Conservation (phyloP, 805 yeast genomes). For the Cyberlindnera mycetangii region DNA sequence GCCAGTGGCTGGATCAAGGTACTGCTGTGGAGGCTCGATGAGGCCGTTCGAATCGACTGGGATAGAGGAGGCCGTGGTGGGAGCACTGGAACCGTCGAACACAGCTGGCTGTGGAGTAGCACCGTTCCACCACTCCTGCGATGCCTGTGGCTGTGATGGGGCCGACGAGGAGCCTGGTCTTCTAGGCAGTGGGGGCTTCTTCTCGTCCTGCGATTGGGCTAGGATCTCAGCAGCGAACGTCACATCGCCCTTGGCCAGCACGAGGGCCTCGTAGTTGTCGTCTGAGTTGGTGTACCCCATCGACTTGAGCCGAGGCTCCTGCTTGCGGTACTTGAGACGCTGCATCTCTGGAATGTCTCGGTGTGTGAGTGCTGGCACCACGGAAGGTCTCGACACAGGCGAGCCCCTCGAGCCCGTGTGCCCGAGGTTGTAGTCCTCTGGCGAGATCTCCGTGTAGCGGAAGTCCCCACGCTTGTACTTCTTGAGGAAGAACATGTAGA, state of each 20-base stretch:
- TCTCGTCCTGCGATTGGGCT: slow-evolving; percentile 33
- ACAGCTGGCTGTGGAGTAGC: slow-evolving; percentile 29
- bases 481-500: slow-evolving; percentile 58
- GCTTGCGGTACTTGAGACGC: slow-evolving; percentile 46
- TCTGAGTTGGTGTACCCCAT: slow-evolving; percentile 60
- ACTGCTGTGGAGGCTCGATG: slow-evolving; percentile 57
- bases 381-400: slow-evolving; percentile 16
- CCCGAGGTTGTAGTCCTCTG: slow-evolving; percentile 29
- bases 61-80: slow-evolving; percentile 8
- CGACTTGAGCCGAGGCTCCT: slow-evolving; percentile 45
- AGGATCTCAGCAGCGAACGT: slow-evolving; percentile 58
- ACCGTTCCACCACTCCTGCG: slow-evolving; percentile 16
- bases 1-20: slow-evolving; percentile 71
- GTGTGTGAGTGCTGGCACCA: slow-evolving; percentile 43
- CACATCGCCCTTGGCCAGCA: slow-evolving; percentile 55
- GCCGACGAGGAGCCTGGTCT: slow-evolving; percentile 24
- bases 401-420: slow-evolving; percentile 14
- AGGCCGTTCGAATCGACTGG: slow-evolving; percentile 31
- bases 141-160: slow-evolving; percentile 3
- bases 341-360: slow-evolving; percentile 54
- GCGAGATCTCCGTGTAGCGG: slow-evolving; percentile 30
- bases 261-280: slow-evolving; percentile 60
- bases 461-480: slow-evolving; percentile 68
- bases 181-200: slow-evolving; percentile 48
- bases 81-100: slow-evolving; percentile 20